These are phyloP conservation scores for Leccinum olivaceopallidum DNA, from an alignment of 768 basidiomycete genomes.

Conservation along the genomic window DNA sequence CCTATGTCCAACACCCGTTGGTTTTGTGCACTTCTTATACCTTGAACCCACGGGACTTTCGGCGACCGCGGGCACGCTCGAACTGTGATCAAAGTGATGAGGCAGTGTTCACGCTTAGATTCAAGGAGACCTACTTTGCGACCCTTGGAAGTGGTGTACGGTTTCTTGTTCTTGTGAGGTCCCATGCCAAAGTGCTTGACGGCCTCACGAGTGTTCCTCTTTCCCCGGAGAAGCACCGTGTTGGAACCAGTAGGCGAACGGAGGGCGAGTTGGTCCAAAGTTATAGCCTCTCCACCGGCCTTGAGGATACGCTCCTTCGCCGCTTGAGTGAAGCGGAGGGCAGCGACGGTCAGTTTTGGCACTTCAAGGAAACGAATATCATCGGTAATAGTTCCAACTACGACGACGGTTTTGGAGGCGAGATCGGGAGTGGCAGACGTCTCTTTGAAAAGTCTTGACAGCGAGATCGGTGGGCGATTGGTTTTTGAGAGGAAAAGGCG, in stretches of 20 bases:
- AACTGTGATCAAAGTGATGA: slow-evolving; percentile 49
- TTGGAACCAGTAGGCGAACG: slow-evolving; percentile 93
- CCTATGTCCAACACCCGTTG: slow-evolving; percentile 32
- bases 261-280: slow-evolving; percentile 95
- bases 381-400: slow-evolving; percentile 92
- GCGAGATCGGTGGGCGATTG: slow-evolving; percentile 96
- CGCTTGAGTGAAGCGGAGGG: slow-evolving; percentile 89
- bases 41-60: slow-evolving; percentile 98
- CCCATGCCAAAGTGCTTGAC: slow-evolving; percentile 99
- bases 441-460: slow-evolving; percentile 90
- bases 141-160: slow-evolving; percentile 92
- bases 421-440: slow-evolving; percentile 64
- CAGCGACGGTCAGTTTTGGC: slow-evolving; percentile 91
- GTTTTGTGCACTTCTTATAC: slow-evolving; percentile 57
- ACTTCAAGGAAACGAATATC: slow-evolving; percentile 84
- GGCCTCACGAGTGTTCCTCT: slow-evolving; percentile 91
- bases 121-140: slow-evolving; percentile 65
- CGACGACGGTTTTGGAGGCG: slow-evolving; percentile 82
- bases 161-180: slow-evolving; percentile 99
- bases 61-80: slow-evolving; percentile 98
- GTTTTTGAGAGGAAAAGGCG: slow-evolving; percentile 95
- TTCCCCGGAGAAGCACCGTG: slow-evolving; percentile 91
- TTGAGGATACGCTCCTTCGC: slow-evolving; percentile 95
- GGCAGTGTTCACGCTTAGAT: neutral
- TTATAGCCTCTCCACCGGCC: slow-evolving; percentile 93